These are phyloP conservation scores for Boletus eberwhitei DNA, from an alignment of 768 basidiomycete genomes.

Conservation along the genomic window DNA sequence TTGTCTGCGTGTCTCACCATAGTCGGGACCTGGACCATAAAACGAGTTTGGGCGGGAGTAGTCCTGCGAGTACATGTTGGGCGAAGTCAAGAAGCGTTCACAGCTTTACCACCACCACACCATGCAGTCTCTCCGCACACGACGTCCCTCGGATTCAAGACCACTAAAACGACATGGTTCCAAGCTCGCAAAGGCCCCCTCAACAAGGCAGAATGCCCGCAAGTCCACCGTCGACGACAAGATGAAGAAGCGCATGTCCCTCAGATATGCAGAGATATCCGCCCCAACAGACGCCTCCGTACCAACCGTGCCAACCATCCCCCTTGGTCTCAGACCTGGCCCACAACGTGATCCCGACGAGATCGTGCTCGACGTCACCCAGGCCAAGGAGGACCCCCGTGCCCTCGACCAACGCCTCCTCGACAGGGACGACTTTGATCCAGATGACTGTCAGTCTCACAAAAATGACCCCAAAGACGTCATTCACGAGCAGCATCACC, in stretches of 20 bases:
- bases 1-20: slow-evolving; percentile 8
- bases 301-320: slow-evolving; percentile 59
- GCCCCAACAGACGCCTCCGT: slow-evolving; percentile 55
- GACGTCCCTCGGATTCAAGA: slow-evolving; percentile 46
- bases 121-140: slow-evolving; percentile 57
- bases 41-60: slow-evolving; percentile 36
- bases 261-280: slow-evolving; percentile 86
- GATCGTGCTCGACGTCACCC: slow-evolving; percentile 41
- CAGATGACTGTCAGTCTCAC: slow-evolving; percentile 73
- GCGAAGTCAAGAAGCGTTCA: slow-evolving; percentile 12
- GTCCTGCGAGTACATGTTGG: slow-evolving; percentile 32
- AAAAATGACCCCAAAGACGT: not conserved
- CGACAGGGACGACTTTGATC: slow-evolving; percentile 79
- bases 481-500: slow-evolving; percentile 7
- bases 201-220: slow-evolving; percentile 41
- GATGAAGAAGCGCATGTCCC: slow-evolving; percentile 95
- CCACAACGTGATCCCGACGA: slow-evolving; percentile 43
- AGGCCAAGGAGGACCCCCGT: slow-evolving; percentile 54
- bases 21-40: slow-evolving; percentile 29
- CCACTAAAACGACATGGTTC: slow-evolving; percentile 32
- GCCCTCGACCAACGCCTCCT: slow-evolving; percentile 57
- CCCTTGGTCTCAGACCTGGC: slow-evolving; percentile 40
- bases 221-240: slow-evolving; percentile 70
- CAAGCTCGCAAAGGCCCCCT: slow-evolving; percentile 28
- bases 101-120: slow-evolving; percentile 7